phyloP scores from a whole-genome alignment of 1,284 basidiomycete species.

The Ceratobasidium sp. region DNA sequence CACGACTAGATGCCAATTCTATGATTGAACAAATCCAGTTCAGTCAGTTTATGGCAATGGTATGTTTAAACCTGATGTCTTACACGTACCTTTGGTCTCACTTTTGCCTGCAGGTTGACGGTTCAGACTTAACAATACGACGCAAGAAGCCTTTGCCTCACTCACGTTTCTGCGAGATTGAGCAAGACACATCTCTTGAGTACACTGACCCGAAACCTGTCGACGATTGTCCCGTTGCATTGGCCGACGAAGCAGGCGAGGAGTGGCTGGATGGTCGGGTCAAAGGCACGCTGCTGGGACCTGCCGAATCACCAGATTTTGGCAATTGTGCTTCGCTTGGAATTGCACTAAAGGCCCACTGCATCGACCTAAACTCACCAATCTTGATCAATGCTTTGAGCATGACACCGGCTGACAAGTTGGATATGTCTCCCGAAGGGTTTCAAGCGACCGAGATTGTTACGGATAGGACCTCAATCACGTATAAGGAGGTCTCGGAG shows the following conservation, averaged over 20 bases:
- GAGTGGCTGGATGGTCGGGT: not conserved
- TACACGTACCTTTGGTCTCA: too few species aligned
- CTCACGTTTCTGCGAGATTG: not conserved
- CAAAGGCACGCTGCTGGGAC: not conserved
- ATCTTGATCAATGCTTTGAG: not conserved
- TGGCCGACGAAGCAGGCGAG: not conserved
- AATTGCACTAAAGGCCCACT: not conserved
- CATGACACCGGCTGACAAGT: not conserved
- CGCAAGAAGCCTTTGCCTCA: not conserved
- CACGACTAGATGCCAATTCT: constrained; percentile 18
- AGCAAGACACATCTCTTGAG: not conserved
- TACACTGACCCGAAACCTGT: not conserved
- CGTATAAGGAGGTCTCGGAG: not conserved
- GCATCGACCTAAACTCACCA: not conserved
- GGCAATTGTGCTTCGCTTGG: not conserved
- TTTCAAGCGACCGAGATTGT: too few species aligned
- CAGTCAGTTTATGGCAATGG: not conserved
- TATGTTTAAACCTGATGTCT: not conserved
- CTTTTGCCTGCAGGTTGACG: not conserved
- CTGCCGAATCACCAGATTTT: not conserved
- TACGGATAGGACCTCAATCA: not conserved
- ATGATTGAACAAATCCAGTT: constrained; percentile 42
- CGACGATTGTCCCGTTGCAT: not conserved
- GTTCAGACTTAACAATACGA: not conserved
- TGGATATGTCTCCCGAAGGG: not conserved